Base-by-base conservation (phyloP, 2,329 filamentous ascomycete species). In the Diaporthe sp. region DNA sequence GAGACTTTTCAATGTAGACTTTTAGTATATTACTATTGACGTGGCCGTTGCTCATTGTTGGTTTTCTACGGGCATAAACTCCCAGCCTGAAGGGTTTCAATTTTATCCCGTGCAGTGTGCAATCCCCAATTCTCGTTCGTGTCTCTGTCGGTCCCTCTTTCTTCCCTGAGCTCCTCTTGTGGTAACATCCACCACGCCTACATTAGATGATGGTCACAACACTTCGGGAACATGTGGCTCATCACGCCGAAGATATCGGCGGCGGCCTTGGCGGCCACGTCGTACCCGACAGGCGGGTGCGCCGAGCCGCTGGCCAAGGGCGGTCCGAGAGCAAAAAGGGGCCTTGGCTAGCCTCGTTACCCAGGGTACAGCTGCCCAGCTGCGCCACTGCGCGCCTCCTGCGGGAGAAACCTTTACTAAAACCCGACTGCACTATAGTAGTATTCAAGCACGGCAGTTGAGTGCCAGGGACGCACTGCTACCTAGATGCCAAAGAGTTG, bases 301-400 rank as follows among this genome's bases (percentile, higher is more conserved):
- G 44, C 44, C 62, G 44, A 67, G 62, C 39, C 62, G 31, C 62
- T 67, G 62, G 62, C 44, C 62, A 67, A 51, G 62, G 44, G 44
- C 62, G 62, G 62, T 67, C 62, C 44, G 62, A 51, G 62, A 37
- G 62, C 31, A 37, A 15, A 15, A 15, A 37, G 62, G 62, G 44
- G 62, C 12, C 44, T 49, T 65, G 42, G 62, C 44, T 25, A 49
- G 44, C 44, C 44, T 51, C 12, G 25, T 8, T 15, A 55, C 25
- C 51, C 13, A 55, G 25, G 28, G 53, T 28, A 34, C 28, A 37
- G 22, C 12, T 34, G 19, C 3, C 28, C 19, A 17, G 44, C 62
- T 67, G 62, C 44, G 44, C 28, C 44, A 67, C 39, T 17, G n/a
- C 28, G 28, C 44, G 44, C 28, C 12, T 37, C 2, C 31, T 17